phyloP scores from a whole-genome alignment of 2,329 filamentous ascomycete genomes.

The Diaporthe longicolla region DNA sequence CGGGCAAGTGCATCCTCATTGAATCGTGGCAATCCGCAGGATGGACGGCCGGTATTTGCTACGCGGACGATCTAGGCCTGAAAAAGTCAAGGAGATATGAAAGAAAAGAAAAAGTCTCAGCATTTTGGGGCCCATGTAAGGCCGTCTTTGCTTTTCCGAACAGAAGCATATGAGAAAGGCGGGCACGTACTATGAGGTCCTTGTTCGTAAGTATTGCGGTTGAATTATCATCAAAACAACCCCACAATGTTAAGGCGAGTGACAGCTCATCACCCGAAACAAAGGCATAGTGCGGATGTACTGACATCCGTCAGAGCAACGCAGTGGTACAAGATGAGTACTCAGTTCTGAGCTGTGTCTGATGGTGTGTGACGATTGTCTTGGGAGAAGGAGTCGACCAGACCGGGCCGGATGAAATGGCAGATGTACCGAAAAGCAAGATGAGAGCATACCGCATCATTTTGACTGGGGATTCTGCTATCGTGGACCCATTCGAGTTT shows the following conservation, averaged over 20 bases:
- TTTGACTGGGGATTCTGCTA: conserved; percentile 8
- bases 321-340: conserved; percentile 30
- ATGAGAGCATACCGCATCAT: conserved; percentile 39
- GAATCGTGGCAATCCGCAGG: conserved; percentile 28
- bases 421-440: conserved; percentile 28
- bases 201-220: conserved; percentile 13
- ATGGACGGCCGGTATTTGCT: conserved; percentile 41
- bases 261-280: conserved; percentile 26
- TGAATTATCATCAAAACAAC: conserved; percentile 23
- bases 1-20: conserved; percentile 40
- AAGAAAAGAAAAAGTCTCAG: conserved; percentile 8
- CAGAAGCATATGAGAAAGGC: conserved; percentile 19
- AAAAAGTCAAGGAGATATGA: conserved; percentile 29
- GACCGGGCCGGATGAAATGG: conserved; percentile 36
- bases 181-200: conserved; percentile 17
- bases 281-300: conserved; percentile 25
- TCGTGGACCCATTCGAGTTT: conserved; percentile 37
- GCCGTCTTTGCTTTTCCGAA: conserved; percentile 31
- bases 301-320: not conserved
- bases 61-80: conserved; percentile 35
- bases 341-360: conserved; percentile 15
- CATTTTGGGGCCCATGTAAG: not conserved
- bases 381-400: conserved; percentile 14
- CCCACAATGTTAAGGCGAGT: conserved; percentile 37
- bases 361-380: conserved; percentile 26